Evolutionary conservation across 2,329 filamentous ascomycete species (phyloP).

Genomic region (Fusarium nodosum): DNA sequence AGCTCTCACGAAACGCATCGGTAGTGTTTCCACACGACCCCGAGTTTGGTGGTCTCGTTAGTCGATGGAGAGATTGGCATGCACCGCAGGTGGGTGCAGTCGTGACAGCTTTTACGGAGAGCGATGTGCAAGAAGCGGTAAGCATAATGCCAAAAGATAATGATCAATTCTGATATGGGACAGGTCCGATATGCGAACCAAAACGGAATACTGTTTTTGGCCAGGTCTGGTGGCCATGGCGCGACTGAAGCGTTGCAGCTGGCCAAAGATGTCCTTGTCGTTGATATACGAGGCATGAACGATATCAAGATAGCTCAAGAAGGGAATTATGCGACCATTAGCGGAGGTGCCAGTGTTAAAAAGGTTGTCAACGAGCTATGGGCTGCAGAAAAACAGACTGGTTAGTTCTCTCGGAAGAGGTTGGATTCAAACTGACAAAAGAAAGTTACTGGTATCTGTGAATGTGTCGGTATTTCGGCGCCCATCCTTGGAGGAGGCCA

Average conservation of each 20-base stretch:
- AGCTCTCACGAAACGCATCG: conserved; percentile 26
- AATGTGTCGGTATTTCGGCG: conserved; percentile 49
- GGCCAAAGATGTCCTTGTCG: conserved; percentile 22
- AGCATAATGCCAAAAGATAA: background rate
- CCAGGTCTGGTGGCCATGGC: conserved; percentile 35
- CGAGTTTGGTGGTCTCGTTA: background rate
- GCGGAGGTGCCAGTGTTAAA: conserved; percentile 26
- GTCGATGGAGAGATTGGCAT: conserved; percentile 40
- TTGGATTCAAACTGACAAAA: background rate
- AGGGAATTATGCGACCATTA: conserved; percentile 18
- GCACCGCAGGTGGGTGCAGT: conserved; percentile 21
- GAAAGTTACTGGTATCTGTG: conserved; percentile 45
- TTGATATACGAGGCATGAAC: conserved; percentile 24
- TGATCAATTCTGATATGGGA: background rate
- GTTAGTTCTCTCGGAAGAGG: background rate
- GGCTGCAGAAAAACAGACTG: conserved; percentile 32
- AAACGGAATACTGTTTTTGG: conserved; percentile 13
- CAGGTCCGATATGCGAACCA: conserved; percentile 35
- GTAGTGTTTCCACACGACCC: conserved; percentile 1
- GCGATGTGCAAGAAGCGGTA: conserved; percentile 37
- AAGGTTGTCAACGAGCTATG: conserved; percentile 23
- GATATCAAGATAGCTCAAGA: background rate
- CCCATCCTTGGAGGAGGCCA: conserved; percentile 40
- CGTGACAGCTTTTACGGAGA: conserved; percentile 20
- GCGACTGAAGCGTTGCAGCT: conserved; percentile 29